These are phyloP conservation scores for Adansonia madagascariensis DNA, from an alignment of 441 rosid species.

Conservation along the genomic window DNA sequence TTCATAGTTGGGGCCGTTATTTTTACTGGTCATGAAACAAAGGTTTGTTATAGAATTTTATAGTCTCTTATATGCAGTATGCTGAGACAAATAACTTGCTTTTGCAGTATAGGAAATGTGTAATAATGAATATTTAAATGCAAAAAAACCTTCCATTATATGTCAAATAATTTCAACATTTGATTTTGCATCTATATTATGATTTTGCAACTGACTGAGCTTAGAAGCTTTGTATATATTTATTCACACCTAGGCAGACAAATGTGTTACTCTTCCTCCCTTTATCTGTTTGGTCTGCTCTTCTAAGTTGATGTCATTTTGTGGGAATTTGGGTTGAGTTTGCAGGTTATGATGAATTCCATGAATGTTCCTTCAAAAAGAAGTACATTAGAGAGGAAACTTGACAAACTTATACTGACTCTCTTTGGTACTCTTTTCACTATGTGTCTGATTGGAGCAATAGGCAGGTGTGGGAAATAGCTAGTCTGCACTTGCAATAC, in stretches of 20 bases:
- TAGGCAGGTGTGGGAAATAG: conserved; percentile 70
- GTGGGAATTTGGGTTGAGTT: conserved; percentile 33
- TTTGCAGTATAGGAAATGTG: conserved; percentile 9
- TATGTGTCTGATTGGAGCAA: conserved; percentile 89
- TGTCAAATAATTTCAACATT: conserved; percentile 7
- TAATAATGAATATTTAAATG: not conserved
- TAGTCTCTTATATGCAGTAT: not conserved
- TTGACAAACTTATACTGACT: conserved; percentile 92
- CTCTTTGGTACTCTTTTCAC: conserved; percentile 83
- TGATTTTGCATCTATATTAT: conserved; percentile 6
- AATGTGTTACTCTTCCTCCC: conserved; percentile 9
- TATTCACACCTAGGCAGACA: not conserved
- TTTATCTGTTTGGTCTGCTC: conserved; percentile 7
- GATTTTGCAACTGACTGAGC: not conserved
- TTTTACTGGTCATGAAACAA: conserved; percentile 92
- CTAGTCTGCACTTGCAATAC: conserved; percentile 10
- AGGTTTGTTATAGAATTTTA: conserved; percentile 53
- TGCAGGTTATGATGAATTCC: conserved; percentile 99
- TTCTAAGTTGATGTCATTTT: conserved; percentile 18
- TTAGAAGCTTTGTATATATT: conserved; percentile 14
- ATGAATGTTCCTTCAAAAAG: conserved; percentile 99
- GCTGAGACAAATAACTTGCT: not conserved
- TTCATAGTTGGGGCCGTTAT: conserved; percentile 83
- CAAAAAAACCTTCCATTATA: not conserved
- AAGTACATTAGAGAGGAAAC: conserved; percentile 98